Evolutionary conservation across 2,329 filamentous ascomycete species (phyloP).

Genomic region (Colletotrichum lindemuthianum): DNA sequence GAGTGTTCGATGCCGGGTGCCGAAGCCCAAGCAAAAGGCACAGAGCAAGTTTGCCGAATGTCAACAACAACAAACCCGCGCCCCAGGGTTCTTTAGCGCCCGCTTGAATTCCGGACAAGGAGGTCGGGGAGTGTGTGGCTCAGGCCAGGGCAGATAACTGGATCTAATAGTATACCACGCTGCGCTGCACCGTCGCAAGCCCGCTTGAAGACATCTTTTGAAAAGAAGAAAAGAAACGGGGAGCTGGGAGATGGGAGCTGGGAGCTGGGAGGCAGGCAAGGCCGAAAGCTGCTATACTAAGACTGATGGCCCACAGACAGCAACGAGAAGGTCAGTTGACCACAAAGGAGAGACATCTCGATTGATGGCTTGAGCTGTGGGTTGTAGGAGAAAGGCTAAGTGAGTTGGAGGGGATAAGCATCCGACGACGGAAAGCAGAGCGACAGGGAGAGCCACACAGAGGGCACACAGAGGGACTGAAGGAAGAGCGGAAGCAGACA

Average conservation of each 20-base stretch:
- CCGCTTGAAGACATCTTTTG: background rate
- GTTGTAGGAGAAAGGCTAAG: background rate
- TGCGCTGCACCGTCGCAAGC: background rate
- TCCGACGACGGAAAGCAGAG: background rate
- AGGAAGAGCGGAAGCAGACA: too few species aligned
- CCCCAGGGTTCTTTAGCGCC: conserved; percentile 20
- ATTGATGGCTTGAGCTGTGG: conserved; percentile 18
- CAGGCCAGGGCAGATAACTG: background rate
- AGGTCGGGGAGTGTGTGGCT: conserved; percentile 22
- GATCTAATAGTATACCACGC: background rate
- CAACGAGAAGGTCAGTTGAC: conserved; percentile 33
- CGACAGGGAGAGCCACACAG: background rate
- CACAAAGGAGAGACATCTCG: conserved; percentile 30
- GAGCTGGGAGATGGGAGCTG: too few species aligned
- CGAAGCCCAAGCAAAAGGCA: conserved; percentile 16
- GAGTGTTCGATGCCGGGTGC: background rate
- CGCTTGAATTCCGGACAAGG: conserved; percentile 19
- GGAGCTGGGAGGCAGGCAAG: background rate
- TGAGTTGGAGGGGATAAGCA: background rate
- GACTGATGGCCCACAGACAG: conserved; percentile 24
- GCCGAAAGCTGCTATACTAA: conserved; percentile 13
- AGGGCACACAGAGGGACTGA: background rate
- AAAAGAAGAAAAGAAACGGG: conserved; percentile 6
- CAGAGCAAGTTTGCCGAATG: conserved; percentile 27
- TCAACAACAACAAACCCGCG: conserved; percentile 10